phyloP scores from a whole-genome alignment of 257 asterid species.

The Plantago ovata region DNA sequence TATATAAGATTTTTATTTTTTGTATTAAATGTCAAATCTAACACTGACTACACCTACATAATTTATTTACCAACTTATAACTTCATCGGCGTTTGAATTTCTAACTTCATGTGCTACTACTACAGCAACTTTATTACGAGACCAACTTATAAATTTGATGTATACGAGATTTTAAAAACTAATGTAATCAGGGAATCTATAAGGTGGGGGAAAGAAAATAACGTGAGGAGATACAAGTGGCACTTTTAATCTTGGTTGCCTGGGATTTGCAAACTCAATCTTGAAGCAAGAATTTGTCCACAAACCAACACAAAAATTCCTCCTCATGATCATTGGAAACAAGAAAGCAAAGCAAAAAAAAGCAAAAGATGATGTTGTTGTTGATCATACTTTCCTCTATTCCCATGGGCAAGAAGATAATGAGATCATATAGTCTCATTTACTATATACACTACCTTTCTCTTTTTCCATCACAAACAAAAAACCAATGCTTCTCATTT shows the following conservation, averaged over 20 bases:
- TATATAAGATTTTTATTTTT: too few species aligned
- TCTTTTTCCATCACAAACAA: not conserved
- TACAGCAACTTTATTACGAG: too few species aligned
- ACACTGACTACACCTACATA: too few species aligned
- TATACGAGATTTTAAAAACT: too few species aligned
- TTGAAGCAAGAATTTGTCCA: constrained; percentile 32
- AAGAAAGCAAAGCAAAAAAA: constrained; percentile 11
- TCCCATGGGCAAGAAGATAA: constrained; percentile 38
- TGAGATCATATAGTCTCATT: constrained; percentile 23
- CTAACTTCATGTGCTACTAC: too few species aligned
- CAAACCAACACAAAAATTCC: constrained; percentile 18
- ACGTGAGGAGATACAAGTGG: constrained; percentile 9
- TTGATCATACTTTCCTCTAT: constrained; percentile 42
- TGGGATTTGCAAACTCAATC: constrained; percentile 42
- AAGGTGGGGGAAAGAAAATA: too few species aligned
- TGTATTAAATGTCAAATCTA: too few species aligned
- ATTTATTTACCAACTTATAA: too few species aligned
- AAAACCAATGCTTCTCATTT: constrained; percentile 30
- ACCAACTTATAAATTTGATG: too few species aligned
- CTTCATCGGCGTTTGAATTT: too few species aligned
- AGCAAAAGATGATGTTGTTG: constrained; percentile 23
- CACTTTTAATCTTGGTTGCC: constrained; percentile 35
- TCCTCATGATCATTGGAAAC: constrained; percentile 25
- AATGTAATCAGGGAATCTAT: too few species aligned
- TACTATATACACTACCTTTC: constrained; percentile 30